Evolutionary conservation across 208 protist species (phyloP).

Genomic region (Trypanosoma rangeli): DNA sequence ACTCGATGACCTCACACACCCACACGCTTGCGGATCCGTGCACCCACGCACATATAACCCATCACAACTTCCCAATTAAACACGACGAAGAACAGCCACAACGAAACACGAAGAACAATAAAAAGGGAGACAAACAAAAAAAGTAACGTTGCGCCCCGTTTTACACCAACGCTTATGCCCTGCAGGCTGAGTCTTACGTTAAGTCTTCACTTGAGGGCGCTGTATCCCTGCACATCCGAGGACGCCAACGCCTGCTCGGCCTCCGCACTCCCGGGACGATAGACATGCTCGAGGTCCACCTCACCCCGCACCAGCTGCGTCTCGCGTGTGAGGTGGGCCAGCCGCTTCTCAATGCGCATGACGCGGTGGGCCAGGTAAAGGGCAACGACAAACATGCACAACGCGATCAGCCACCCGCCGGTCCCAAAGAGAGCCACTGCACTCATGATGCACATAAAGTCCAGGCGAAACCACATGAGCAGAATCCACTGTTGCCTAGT

Average conservation of each 20-base stretch:
- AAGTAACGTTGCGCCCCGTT: neutral
- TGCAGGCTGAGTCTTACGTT: neutral
- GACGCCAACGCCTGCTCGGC: conserved; percentile 40
- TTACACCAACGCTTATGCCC: neutral
- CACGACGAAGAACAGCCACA: neutral
- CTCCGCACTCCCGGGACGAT: conserved; percentile 53
- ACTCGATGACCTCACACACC: too few species aligned
- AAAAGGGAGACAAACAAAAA: neutral
- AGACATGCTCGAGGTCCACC: conserved; percentile 54
- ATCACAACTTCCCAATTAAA: neutral
- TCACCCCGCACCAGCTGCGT: conserved; percentile 78
- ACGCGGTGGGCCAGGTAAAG: conserved; percentile 76
- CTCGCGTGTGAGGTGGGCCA: conserved; percentile 40
- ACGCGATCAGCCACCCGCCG: conserved; percentile 52
- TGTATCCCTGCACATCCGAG: conserved; percentile 23
- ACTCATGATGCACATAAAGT: conserved; percentile 72
- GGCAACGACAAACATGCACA: conserved; percentile 47
- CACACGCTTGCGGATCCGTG: too few species aligned
- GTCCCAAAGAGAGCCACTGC: conserved; percentile 55
- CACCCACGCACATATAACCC: neutral
- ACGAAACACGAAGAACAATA: conserved; percentile 12
- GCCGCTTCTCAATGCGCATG: conserved; percentile 71
- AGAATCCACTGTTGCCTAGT: conserved; percentile 67
- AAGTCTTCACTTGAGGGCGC: conserved; percentile 6
- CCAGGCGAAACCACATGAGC: conserved; percentile 86